A percentile compares a stretch with the other conserved stretches of the same genome.
Conservation (phyloP, 1,284 basidiomycete genomes). For the Trichosporon sp. region DNA sequence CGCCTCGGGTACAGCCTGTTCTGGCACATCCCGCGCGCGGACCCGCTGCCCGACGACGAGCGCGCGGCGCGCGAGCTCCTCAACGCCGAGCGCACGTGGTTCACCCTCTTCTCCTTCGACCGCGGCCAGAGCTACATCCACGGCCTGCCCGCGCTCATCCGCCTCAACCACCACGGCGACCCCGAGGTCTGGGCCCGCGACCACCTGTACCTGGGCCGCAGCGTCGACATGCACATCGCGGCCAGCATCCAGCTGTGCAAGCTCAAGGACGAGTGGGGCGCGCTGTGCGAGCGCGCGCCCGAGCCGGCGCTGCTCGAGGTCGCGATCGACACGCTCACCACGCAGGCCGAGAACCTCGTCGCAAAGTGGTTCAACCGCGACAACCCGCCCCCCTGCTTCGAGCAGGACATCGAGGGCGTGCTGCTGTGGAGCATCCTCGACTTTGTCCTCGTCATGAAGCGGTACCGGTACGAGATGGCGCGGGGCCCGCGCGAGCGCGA, state of each 20-base stretch:
- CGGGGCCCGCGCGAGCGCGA: constrained; percentile 14
- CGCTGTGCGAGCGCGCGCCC: constrained; percentile 25
- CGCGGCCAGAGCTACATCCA: constrained; percentile 30
- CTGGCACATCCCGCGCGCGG: constrained; percentile 29
- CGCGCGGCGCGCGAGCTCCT: constrained; percentile 28
- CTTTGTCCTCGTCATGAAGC: constrained; percentile 33
- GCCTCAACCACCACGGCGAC: constrained; percentile 30
- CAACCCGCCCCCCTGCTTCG: constrained; percentile 27
- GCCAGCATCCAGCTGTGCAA: constrained; percentile 37
- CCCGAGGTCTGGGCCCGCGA: constrained; percentile 33
- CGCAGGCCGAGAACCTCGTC: constrained; percentile 27
- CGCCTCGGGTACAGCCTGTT: constrained; percentile 33
- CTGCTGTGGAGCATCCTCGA: constrained; percentile 35
- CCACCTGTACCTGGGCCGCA: constrained; percentile 30
- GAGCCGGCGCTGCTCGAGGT: constrained; percentile 29
- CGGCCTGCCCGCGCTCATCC: constrained; percentile 30
- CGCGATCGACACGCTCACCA: constrained; percentile 29
- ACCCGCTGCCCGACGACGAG: constrained; percentile 31
- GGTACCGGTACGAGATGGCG: constrained; percentile 25
- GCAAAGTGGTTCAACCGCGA: constrained; percentile 31
- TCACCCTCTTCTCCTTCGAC: constrained; percentile 37
- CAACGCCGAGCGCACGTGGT: constrained; percentile 40
- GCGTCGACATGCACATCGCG: constrained; percentile 37
- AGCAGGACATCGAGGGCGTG: constrained; percentile 31
- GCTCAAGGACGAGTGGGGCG: constrained; percentile 38